Percentiles rank a stretch among this genome's conserved stretches.
Conservation (phyloP, 306 rosid genomes). For the Corylus americana region DNA sequence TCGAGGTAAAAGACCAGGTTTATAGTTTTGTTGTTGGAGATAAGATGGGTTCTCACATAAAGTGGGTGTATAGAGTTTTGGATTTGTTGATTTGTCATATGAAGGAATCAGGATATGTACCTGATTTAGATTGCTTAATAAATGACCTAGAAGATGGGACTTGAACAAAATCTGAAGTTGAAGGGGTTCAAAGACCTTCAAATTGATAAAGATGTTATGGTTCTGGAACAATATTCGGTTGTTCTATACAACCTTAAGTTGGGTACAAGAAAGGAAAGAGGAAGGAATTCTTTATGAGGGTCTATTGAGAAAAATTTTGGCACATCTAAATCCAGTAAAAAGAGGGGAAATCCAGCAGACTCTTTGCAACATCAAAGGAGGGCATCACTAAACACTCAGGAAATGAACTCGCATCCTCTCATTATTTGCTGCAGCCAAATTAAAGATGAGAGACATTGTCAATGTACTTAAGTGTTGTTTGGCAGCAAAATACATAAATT, state of each 20-base stretch:
- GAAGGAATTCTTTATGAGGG: neutral
- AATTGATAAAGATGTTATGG: neutral
- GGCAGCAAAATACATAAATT: neutral
- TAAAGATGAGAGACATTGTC: neutral
- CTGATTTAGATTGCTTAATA: slow-evolving; percentile 44
- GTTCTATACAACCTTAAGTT: slow-evolving; percentile 8
- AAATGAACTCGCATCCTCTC: neutral
- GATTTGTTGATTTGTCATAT: slow-evolving; percentile 55
- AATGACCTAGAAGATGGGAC: slow-evolving; percentile 48
- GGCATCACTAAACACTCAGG: neutral
- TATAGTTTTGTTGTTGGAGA: slow-evolving; percentile 64
- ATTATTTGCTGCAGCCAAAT: neutral
- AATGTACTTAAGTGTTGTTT: neutral
- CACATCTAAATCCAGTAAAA: neutral
- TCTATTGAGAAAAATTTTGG: neutral
- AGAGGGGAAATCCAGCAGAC: neutral
- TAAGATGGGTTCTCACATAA: slow-evolving; percentile 49
- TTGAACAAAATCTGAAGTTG: slow-evolving; percentile 33
- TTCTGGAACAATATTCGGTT: slow-evolving; percentile 7
- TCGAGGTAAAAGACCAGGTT: slow-evolving; percentile 63
- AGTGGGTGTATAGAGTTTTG: slow-evolving; percentile 46
- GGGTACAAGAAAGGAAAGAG: neutral
- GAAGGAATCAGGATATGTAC: slow-evolving; percentile 48
- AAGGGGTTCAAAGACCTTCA: neutral
- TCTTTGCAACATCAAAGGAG: neutral